phyloP scores from a whole-genome alignment of 1,284 basidiomycete species.

The Wallemia ichthyophaga region DNA sequence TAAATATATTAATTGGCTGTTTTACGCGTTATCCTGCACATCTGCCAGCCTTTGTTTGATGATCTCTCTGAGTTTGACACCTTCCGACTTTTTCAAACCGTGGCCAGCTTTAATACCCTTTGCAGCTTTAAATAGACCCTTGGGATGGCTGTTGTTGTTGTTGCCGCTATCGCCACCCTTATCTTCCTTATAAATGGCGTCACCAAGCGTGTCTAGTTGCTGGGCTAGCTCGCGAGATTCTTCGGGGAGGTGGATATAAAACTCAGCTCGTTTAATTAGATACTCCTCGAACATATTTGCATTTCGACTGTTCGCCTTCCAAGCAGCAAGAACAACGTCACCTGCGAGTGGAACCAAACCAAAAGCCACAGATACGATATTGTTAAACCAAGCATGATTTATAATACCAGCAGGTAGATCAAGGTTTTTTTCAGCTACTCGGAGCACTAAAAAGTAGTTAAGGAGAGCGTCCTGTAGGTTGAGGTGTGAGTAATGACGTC shows the following conservation, averaged over 20 bases:
- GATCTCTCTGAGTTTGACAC: background rate
- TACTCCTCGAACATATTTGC: constrained; percentile 8
- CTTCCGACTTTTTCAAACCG: background rate
- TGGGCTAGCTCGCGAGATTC: background rate
- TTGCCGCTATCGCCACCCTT: no score
- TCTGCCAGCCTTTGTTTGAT: background rate
- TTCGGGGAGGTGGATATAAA: background rate
- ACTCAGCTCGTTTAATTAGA: background rate
- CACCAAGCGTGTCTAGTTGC: background rate
- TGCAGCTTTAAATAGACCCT: background rate
- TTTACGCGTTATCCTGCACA: no score
- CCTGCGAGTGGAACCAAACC: constrained; percentile 13
- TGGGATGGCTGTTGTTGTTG: no score
- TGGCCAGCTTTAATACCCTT: background rate
- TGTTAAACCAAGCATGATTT: constrained; percentile 7
- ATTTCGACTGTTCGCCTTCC: constrained; percentile 13
- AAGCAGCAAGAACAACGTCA: constrained; percentile 12
- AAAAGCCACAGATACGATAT: constrained; percentile 10
- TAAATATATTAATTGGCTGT: background rate
- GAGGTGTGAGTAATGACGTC: no score
- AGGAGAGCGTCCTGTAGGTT: background rate
- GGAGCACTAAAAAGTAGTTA: background rate
- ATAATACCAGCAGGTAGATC: background rate
- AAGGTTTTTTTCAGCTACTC: background rate
- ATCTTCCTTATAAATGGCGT: background rate